These are phyloP conservation scores for Pseudogymnoascus destructans DNA, from an alignment of 2,329 filamentous ascomycete species.

Conservation along the genomic window DNA sequence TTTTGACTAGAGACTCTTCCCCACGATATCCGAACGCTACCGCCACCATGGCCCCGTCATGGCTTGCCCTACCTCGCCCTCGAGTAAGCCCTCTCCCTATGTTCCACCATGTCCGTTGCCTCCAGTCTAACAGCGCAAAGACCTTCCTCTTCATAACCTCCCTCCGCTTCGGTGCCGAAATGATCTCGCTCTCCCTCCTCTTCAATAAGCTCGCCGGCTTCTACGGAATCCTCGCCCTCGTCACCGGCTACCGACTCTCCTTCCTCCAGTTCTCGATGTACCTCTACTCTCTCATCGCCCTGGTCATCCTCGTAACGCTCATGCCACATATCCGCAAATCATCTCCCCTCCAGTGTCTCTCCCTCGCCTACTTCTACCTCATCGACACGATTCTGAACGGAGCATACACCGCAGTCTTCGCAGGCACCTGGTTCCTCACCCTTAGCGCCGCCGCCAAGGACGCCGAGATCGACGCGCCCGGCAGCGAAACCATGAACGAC, in stretches of 20 bases:
- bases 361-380: constrained; percentile 74
- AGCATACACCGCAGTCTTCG: constrained; percentile 70
- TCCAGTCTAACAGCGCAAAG: constrained; percentile 32
- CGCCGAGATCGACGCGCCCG: constrained; percentile 31
- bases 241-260: constrained; percentile 76
- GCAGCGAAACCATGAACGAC: constrained; percentile 36
- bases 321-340: constrained; percentile 69
- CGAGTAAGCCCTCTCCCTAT: background rate
- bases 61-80: background rate
- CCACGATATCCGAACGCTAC: constrained; percentile 5
- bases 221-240: constrained; percentile 77
- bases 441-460: constrained; percentile 30
- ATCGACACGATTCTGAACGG: constrained; percentile 73
- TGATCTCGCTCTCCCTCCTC: constrained; percentile 69
- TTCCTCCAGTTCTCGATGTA: constrained; percentile 81
- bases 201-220: constrained; percentile 89
- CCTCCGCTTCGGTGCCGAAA: constrained; percentile 71
- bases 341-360: constrained; percentile 64
- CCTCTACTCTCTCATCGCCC: constrained; percentile 66
- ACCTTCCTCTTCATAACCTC: constrained; percentile 76
- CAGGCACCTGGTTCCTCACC: constrained; percentile 74
- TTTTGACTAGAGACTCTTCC: background rate
- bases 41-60: constrained; percentile 5
- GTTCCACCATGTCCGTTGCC: background rate
- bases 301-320: constrained; percentile 55